These are phyloP conservation scores for Davidsoniella australis DNA, from an alignment of 2,329 filamentous ascomycete genomes.

Conservation along the genomic window DNA sequence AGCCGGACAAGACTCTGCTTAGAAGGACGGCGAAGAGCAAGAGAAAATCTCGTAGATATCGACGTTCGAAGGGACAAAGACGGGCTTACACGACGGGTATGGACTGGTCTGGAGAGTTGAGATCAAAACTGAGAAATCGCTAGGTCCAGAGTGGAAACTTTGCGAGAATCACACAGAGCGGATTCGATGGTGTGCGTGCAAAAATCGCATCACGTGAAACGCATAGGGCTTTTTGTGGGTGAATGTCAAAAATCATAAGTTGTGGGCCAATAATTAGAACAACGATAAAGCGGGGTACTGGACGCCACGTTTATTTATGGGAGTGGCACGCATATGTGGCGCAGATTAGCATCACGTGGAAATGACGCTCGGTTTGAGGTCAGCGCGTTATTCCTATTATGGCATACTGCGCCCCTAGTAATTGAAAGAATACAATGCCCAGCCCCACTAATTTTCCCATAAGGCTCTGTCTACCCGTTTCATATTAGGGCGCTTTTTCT, in stretches of 20 bases:
- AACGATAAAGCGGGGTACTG: slow-evolving; percentile 4
- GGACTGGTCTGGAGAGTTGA: slow-evolving; percentile 13
- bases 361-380: slow-evolving; percentile 1
- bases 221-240: slow-evolving; percentile 13
- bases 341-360: slow-evolving; percentile 8
- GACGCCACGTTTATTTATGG: background rate
- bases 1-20: slow-evolving; percentile 11
- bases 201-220: slow-evolving; percentile 11
- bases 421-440: slow-evolving; percentile 8
- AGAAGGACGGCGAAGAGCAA: slow-evolving; percentile 3
- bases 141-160: slow-evolving; percentile 13
- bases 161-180: slow-evolving; percentile 12
- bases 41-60: slow-evolving; percentile 5
- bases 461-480: slow-evolving; percentile 5
- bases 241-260: slow-evolving; percentile 6
- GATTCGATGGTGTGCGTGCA: slow-evolving; percentile 10
- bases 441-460: slow-evolving; percentile 8
- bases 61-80: slow-evolving; percentile 4
- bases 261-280: slow-evolving; percentile 4
- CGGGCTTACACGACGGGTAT: slow-evolving; percentile 13
- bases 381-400: slow-evolving; percentile 2
- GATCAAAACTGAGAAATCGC: slow-evolving; percentile 13
- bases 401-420: slow-evolving; percentile 7
- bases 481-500: background rate
- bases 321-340: slow-evolving; percentile 4